Evolutionary conservation across 768 basidiomycete genomes (phyloP).

Genomic region (Boletus sensibilis): DNA sequence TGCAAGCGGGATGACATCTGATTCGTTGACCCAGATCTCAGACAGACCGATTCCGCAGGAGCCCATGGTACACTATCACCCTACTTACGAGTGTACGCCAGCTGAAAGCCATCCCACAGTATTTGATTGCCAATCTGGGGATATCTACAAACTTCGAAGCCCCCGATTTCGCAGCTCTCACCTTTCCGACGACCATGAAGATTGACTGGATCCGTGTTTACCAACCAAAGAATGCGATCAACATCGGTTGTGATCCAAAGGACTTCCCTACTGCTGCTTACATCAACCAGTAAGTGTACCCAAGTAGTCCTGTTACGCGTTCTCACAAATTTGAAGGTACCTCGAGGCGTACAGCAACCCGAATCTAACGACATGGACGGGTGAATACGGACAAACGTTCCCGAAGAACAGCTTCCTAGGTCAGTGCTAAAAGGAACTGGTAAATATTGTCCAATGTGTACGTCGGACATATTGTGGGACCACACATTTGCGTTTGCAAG

Average conservation of each 20-base stretch:
- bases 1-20: conserved; percentile 58
- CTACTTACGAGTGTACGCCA: neutral
- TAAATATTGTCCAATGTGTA: conserved; percentile 4
- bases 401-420: conserved; percentile 66
- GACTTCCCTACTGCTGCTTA: conserved; percentile 80
- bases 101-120: conserved; percentile 42
- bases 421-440: conserved; percentile 45
- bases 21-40: conserved; percentile 56
- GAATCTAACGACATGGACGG: conserved; percentile 74
- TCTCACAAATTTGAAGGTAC: conserved; percentile 35
- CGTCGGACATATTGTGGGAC: conserved; percentile 7
- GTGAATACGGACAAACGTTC: conserved; percentile 54
- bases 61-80: conserved; percentile 60
- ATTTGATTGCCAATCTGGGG: conserved; percentile 82
- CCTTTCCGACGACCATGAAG: conserved; percentile 71
- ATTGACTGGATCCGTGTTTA: conserved; percentile 93
- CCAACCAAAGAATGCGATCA: conserved; percentile 65
- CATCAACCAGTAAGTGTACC: conserved; percentile 60
- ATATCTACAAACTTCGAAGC: conserved; percentile 78
- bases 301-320: neutral
- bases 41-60: conserved; percentile 75
- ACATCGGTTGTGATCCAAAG: conserved; percentile 82
- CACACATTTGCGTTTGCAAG: conserved; percentile 11
- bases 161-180: conserved; percentile 68
- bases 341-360: conserved; percentile 78